Base-by-base conservation (phyloP, 176 grass and related monocot species). In the Bromus sterilis region DNA sequence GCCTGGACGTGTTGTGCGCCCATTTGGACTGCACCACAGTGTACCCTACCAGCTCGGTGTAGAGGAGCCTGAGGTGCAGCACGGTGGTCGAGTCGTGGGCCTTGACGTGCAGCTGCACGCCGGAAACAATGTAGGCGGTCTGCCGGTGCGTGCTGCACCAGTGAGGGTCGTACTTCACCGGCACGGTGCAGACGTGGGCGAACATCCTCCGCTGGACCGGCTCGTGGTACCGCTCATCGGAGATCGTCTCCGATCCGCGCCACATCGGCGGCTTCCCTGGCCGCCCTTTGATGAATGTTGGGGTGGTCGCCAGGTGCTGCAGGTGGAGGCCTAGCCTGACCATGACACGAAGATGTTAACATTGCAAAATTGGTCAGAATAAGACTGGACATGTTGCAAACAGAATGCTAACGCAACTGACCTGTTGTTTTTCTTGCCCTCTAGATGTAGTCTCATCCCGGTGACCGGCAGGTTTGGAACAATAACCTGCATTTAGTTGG, bases 401-500 rank as follows among this genome's bases (percentile, higher is more conserved):
- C 30, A 59, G 18, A 66, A 18, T 15, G 30, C 28, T 61, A 11
- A 23, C 20, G 7, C 35, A 23, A 79, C 76, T 88, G 51, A 89
- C 93, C 88, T 32, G 73, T 98, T 88, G 64, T 88, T 95, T 32
- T 93, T 95, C 83, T 89, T 98, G 72, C 96, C 93, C 82, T 98
- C 96, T 9, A 95, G 90, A 78, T 98, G 86, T 66, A 98, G 81
- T 57, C 96, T 86, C 92, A 98, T 91, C 20, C 96, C 96, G 6
- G 87, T 98, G 61, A 95, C n/a, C 7, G 96, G 96, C 49, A 78
- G 35, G 71, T 34, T 89, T 70, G 81, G 85, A 80, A 92, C 76
- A 56, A 74, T 81, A 35, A 98, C 93, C 95, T 95, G 89, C 87
- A 80, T 76, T 82, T 64, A n/a, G 2, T 30, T 69, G 64, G 86